Evolutionary conservation across 192 early-diverging fungal genomes (phyloP), one percentile per base, ranked within the genome.

Genomic region (Chytriomyces sp.): DNA sequence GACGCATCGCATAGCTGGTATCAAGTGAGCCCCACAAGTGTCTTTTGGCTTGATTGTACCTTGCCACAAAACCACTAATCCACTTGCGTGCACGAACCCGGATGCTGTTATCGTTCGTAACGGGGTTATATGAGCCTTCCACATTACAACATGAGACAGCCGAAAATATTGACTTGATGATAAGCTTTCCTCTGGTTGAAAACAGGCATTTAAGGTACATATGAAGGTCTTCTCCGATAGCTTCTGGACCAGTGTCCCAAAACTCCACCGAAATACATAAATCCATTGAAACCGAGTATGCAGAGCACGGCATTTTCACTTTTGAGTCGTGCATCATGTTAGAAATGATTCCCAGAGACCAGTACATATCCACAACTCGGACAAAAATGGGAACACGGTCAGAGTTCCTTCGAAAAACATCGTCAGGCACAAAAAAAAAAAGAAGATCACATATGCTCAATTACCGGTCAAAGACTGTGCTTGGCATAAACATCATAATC

Each of bases 151-250:
- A 87, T 36, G 79, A 91, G 69, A 85, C 88, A 8, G 91, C 90
- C 4, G 89, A 89, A 72, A 81, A 91, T 72, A 92, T 90, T n/a
- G 87, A 80, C 59, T 83, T 85, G 59, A 85, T 82, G 60, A 89
- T 87, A 25, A 89, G 86, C 7, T 81, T 63, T 8, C 91, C 91
- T 34, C 81, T 74, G 12, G 91, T 91, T 61, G 84, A 81, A 76
- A 91, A 91, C 76, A 91, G 91, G 72, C 89, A 90, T 77, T 91
- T 91, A 32, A 92, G 77, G 84, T 88, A 89, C 89, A 91, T 93
- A 77, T 93, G 91, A 82, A 93, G 80, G 81, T 93, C 91, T 75
- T 93, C 91, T 28, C 90, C 91, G 38, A 92, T 88, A n/a, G 89
- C 82, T 78, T 93, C 90, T 26, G 87, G 83, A 52, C 88, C 86